These are phyloP conservation scores for Pyracantha coccinea DNA, from an alignment of 331 rosid genomes.

Conservation along the genomic window DNA sequence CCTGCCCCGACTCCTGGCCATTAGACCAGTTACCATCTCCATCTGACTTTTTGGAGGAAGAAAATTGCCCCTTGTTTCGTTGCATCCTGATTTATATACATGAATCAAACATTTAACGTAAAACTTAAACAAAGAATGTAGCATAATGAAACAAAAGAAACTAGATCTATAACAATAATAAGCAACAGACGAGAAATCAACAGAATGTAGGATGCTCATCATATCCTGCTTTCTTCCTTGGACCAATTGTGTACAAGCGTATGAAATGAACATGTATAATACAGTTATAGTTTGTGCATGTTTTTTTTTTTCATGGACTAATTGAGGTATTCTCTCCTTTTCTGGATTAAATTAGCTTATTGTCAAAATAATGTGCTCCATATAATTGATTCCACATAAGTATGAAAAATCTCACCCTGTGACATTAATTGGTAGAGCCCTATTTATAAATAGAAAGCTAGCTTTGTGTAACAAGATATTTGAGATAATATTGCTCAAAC, in stretches of 20 bases:
- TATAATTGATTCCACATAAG: background rate
- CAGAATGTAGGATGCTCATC: background rate
- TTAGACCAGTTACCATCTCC: constrained; percentile 60
- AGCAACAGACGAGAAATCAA: background rate
- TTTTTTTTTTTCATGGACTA: too few species aligned
- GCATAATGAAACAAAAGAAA: too few species aligned
- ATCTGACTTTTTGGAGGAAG: constrained; percentile 79
- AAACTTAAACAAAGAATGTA: background rate
- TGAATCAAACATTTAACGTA: constrained; percentile 14
- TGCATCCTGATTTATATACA: constrained; percentile 64
- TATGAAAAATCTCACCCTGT: background rate
- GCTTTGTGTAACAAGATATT: background rate
- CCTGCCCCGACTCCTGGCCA: constrained; percentile 70
- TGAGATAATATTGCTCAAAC: background rate
- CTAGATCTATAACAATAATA: background rate
- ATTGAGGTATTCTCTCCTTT: background rate
- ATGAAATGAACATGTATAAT: too few species aligned
- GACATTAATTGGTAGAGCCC: background rate
- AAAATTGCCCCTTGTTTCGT: constrained; percentile 93
- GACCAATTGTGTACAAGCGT: background rate
- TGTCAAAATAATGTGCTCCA: background rate
- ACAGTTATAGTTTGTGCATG: background rate
- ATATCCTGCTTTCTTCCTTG: background rate
- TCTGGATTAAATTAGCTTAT: background rate
- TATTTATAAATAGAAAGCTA: background rate